A percentile compares a stretch with the other conserved stretches of the same genome.
Evolutionary conservation across 1,139 yeast genomes (phyloP).

Genomic region (Pichia sp.): DNA sequence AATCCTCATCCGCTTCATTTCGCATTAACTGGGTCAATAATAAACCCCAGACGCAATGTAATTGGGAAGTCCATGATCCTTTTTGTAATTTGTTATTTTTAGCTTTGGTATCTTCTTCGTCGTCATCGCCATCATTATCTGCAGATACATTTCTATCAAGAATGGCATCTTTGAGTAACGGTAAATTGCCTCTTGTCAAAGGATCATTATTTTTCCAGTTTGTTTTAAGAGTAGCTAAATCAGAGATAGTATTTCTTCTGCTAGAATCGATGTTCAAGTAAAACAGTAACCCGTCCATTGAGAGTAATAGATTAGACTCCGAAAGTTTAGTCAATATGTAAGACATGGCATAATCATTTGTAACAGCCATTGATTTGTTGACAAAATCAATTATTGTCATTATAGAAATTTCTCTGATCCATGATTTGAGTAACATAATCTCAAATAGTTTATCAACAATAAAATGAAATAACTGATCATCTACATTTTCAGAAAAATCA

Average conservation of each 20-base stretch:
- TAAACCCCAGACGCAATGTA: constrained; percentile 82
- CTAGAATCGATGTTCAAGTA: constrained; percentile 42
- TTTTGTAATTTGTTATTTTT: constrained; percentile 32
- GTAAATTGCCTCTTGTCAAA: constrained; percentile 56
- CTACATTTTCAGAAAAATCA: background rate
- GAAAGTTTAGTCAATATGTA: constrained; percentile 31
- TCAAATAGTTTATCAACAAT: constrained; percentile 37
- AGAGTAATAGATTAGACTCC: constrained; percentile 46
- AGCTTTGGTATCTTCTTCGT: constrained; percentile 15
- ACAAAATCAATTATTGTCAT: constrained; percentile 53
- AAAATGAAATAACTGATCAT: constrained; percentile 21
- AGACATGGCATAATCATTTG: constrained; percentile 11
- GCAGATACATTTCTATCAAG: constrained; percentile 40
- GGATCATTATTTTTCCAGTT: constrained; percentile 73
- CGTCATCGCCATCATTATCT: constrained; percentile 29
- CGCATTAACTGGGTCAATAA: constrained; percentile 37
- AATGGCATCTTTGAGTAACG: constrained; percentile 53
- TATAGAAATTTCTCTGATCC: constrained; percentile 81
- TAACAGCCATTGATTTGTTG: constrained; percentile 5
- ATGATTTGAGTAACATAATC: constrained; percentile 58
- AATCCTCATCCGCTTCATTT: constrained; percentile 7
- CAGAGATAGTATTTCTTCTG: constrained; percentile 25
- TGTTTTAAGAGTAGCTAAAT: constrained; percentile 25
- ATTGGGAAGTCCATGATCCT: constrained; percentile 57
- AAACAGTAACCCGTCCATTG: constrained; percentile 77